phyloP scores from a whole-genome alignment of 2,329 filamentous ascomycete species.

The Trichophyton verrucosum region DNA sequence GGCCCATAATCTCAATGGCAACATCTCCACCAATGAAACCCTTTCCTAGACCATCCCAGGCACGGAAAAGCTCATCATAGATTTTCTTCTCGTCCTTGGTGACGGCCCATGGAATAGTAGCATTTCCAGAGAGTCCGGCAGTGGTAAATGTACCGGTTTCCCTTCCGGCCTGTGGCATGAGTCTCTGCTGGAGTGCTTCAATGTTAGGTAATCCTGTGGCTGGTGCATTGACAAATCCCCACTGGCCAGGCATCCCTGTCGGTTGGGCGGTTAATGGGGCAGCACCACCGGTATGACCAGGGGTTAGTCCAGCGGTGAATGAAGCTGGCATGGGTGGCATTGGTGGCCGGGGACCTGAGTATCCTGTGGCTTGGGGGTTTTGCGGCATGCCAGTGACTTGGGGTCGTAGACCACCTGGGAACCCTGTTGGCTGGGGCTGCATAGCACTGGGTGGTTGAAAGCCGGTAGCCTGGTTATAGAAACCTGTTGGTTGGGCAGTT shows the following conservation, averaged over 20 bases:
- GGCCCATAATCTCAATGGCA: constrained; percentile 92
- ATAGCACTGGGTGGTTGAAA: constrained; percentile 43
- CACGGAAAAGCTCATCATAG: constrained; percentile 87
- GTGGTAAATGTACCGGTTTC: constrained; percentile 70
- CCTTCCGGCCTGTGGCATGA: constrained; percentile 94
- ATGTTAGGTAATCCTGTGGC: constrained; percentile 84
- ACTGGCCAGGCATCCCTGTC: constrained; percentile 84
- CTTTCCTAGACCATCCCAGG: constrained; percentile 90
- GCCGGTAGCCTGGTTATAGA: constrained; percentile 53
- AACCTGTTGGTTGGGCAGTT: constrained; percentile 41
- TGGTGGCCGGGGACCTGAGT: constrained; percentile 65
- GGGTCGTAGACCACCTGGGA: constrained; percentile 42
- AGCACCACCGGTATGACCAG: constrained; percentile 57
- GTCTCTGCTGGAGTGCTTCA: constrained; percentile 76
- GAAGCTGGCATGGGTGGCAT: constrained; percentile 71
- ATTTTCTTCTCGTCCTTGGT: constrained; percentile 98
- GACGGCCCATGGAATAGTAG: constrained; percentile 94
- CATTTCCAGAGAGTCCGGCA: constrained; percentile 78
- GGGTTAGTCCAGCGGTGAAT: constrained; percentile 50
- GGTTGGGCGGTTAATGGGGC: constrained; percentile 75
- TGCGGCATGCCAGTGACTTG: constrained; percentile 61
- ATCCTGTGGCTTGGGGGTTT: constrained; percentile 65
- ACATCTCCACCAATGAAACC: constrained; percentile 85
- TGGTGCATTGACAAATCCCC: constrained; percentile 95
- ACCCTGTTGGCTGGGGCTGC: constrained; percentile 31